These are phyloP conservation scores for Trametes meyenii DNA, from an alignment of 768 basidiomycete species.

Conservation along the genomic window DNA sequence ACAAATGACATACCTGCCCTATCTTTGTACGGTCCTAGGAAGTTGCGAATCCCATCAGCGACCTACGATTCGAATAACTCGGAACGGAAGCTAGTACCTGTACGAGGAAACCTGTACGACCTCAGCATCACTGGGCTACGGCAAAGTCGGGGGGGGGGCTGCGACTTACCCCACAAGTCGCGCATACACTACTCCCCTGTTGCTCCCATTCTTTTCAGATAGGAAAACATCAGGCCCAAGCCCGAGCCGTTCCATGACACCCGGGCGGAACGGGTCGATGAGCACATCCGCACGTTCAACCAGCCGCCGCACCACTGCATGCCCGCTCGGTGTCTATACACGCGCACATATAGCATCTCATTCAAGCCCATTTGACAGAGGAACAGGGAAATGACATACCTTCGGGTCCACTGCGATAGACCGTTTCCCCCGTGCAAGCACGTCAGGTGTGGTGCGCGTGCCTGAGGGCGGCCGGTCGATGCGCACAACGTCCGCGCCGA, in stretches of 20 bases:
- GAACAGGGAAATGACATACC: slow-evolving; percentile 13
- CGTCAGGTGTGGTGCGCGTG: slow-evolving; percentile 37
- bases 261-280: slow-evolving; percentile 84
- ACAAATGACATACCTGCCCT: slow-evolving; percentile 64
- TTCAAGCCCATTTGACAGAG: too few species aligned
- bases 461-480: slow-evolving; percentile 58
- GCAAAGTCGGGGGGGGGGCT: too few species aligned
- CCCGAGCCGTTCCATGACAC: slow-evolving; percentile 77
- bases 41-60: background rate
- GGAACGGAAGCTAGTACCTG: slow-evolving; percentile 45
- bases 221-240: slow-evolving; percentile 78
- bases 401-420: slow-evolving; percentile 76
- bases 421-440: slow-evolving; percentile 72
- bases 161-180: slow-evolving; percentile 63
- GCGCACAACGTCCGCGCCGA: slow-evolving; percentile 76
- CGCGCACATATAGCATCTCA: too few species aligned
- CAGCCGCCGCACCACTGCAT: slow-evolving; percentile 56
- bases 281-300: slow-evolving; percentile 73
- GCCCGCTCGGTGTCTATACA: slow-evolving; percentile 47
- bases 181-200: slow-evolving; percentile 71
- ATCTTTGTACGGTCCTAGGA: slow-evolving; percentile 63
- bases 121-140: slow-evolving; percentile 5
- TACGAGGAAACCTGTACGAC: slow-evolving; percentile 56
- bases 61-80: background rate
- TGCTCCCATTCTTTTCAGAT: slow-evolving; percentile 52